phyloP scores from a whole-genome alignment of 495 filamentous ascomycete species.

The Antarctomyces pellizariae region DNA sequence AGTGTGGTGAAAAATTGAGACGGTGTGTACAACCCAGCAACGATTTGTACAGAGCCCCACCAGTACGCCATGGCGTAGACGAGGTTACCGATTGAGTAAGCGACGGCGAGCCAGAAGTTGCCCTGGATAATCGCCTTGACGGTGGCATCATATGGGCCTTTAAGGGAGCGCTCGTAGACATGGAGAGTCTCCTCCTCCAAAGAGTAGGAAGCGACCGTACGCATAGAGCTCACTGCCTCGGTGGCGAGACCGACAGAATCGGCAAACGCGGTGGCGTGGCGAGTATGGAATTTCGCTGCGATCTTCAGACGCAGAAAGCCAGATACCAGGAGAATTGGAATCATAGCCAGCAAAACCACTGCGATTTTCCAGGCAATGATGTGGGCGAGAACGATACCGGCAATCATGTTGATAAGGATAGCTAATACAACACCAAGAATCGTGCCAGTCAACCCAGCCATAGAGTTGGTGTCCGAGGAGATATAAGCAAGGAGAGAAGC shows the following conservation, averaged over 20 bases:
- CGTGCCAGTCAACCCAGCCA: constrained; percentile 20
- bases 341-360: constrained; percentile 25
- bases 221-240: constrained; percentile 32
- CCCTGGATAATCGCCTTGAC: constrained; percentile 14
- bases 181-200: constrained; percentile 23
- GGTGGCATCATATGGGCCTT: constrained; percentile 17
- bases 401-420: constrained; percentile 18
- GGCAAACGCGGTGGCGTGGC: constrained; percentile 30
- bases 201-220: constrained; percentile 32
- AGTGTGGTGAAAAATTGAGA: constrained; percentile 45
- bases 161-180: constrained; percentile 17
- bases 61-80: constrained; percentile 44
- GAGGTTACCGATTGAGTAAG: constrained; percentile 24
- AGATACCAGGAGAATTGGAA: constrained; percentile 25
- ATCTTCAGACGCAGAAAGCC: constrained; percentile 28
- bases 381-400: constrained; percentile 30
- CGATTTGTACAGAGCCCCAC: constrained; percentile 38
- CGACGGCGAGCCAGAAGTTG: constrained; percentile 30
- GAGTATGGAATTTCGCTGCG: constrained; percentile 28
- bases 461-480: constrained; percentile 23
- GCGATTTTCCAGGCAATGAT: constrained; percentile 37
- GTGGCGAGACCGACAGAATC: constrained; percentile 29
- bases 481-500: constrained; percentile 24
- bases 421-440: constrained; percentile 21
- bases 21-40: constrained; percentile 28